phyloP scores from a whole-genome alignment of 73 alveolate genomes.

The Symbiodinium pilosum region DNA sequence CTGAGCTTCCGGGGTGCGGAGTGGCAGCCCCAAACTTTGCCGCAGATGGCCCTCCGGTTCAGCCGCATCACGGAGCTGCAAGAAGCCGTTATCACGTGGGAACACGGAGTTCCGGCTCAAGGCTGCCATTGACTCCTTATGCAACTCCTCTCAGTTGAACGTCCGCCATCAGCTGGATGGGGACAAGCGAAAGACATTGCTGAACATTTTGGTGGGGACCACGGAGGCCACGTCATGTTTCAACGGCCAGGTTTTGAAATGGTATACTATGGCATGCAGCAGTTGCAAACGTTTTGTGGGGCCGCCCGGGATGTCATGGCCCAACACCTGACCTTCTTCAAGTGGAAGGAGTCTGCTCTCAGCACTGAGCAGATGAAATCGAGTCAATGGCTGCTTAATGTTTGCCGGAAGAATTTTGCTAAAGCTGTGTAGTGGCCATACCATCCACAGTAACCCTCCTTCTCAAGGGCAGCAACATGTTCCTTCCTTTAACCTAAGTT shows the following conservation, averaged over 20 bases:
- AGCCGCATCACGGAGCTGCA: not conserved
- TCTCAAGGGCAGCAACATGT: too few species aligned
- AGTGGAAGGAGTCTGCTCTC: conserved; percentile 20
- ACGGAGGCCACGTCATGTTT: not conserved
- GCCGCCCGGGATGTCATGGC: conserved; percentile 13
- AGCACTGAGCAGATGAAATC: conserved; percentile 21
- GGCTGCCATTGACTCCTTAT: not conserved
- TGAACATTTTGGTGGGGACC: conserved; percentile 8
- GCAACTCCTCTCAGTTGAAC: not conserved
- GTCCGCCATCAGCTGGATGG: not conserved
- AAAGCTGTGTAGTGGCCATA: not conserved
- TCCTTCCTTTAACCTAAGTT: too few species aligned
- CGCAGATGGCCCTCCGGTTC: conserved; percentile 21
- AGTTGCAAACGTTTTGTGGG: too few species aligned
- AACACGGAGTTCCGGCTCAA: conserved; percentile 27
- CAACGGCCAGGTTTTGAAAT: too few species aligned
- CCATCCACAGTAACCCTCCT: too few species aligned
- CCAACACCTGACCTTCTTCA: not conserved
- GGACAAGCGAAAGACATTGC: not conserved
- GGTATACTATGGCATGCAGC: too few species aligned
- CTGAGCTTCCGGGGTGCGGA: conserved; percentile 21
- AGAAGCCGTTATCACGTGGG: not conserved
- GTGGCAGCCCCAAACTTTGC: conserved; percentile 15
- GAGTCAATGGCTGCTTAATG: not conserved
- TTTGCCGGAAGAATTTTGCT: not conserved